Evolutionary conservation across 176 grass and related monocot genomes (phyloP).

Genomic region (Rhynchospora pubera): DNA sequence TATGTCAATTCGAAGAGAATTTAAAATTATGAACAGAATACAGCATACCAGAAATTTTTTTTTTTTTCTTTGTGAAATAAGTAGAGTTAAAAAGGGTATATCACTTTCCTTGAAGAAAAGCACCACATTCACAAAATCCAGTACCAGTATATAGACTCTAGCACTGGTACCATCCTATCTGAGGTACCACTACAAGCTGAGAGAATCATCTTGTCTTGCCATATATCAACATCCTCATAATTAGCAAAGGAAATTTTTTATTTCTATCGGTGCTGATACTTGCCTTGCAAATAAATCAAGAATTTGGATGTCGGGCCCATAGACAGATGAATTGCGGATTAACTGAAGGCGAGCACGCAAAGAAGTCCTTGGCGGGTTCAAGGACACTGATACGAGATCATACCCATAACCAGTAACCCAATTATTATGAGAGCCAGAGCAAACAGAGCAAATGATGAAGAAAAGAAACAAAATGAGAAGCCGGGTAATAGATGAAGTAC

Average conservation of each 20-base stretch:
- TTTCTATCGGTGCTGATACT: neutral
- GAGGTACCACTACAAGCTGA: neutral
- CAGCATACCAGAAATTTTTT: no score
- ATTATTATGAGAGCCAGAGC: neutral
- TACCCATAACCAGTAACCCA: constrained; percentile 33
- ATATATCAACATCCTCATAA: neutral
- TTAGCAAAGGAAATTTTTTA: neutral
- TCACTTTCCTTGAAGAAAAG: no score
- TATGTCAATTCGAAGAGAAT: neutral
- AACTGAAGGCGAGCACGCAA: constrained; percentile 44
- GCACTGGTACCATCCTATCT: no score
- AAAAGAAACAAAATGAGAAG: neutral
- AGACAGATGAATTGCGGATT: constrained; percentile 9
- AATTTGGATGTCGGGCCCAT: constrained; percentile 35
- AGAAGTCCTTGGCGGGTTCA: constrained; percentile 1
- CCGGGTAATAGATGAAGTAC: neutral
- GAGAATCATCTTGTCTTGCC: neutral
- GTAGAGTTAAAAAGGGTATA: no score
- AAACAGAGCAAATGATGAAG: neutral
- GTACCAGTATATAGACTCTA: no score
- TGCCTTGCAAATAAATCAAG: constrained; percentile 55
- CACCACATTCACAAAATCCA: no score
- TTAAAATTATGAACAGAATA: neutral
- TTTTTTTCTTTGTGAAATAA: no score
- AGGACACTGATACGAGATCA: constrained; percentile 15